These are phyloP conservation scores for Globisporangium ultimum DNA, from an alignment of 352 stramenopile genomes.

Conservation along the genomic window DNA sequence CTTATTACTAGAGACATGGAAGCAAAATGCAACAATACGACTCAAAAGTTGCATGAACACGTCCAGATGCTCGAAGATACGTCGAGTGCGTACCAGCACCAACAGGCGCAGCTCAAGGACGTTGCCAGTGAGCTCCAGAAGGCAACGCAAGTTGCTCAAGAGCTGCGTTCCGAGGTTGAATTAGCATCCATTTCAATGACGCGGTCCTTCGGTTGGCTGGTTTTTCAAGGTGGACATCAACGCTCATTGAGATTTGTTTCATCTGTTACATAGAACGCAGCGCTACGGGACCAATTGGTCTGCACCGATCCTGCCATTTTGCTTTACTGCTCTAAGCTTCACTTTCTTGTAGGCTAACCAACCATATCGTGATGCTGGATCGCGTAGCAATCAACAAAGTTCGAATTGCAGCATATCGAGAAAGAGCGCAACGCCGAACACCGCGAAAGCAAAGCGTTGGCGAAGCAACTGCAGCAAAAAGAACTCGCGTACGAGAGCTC, in stretches of 20 bases:
- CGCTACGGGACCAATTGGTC: slow-evolving; percentile 25
- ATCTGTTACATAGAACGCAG: slow-evolving; percentile 19
- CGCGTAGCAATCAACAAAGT: slow-evolving; percentile 24
- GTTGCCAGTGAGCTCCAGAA: slow-evolving; percentile 19
- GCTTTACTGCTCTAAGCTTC: no score
- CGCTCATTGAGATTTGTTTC: not conserved
- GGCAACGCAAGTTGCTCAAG: slow-evolving; percentile 11
- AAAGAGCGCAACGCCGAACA: slow-evolving; percentile 32
- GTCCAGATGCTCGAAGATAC: slow-evolving; percentile 38
- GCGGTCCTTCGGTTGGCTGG: not conserved
- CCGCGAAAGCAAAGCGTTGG: slow-evolving; percentile 26
- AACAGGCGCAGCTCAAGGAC: slow-evolving; percentile 20
- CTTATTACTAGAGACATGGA: slow-evolving; percentile 29
- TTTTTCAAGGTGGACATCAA: not conserved
- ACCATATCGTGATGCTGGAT: not conserved
- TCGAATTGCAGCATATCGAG: slow-evolving; percentile 28
- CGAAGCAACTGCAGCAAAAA: slow-evolving; percentile 29
- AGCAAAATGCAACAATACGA: slow-evolving; percentile 26
- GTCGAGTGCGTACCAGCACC: slow-evolving; percentile 16
- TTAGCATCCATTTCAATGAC: no score
- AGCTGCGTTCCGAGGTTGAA: slow-evolving; percentile 25
- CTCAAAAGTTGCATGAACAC: slow-evolving; percentile 37
- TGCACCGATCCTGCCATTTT: not conserved
- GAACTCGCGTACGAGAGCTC: slow-evolving; percentile 19
- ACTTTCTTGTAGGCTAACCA: not conserved